Evolutionary conservation across 352 stramenopile species (phyloP), one percentile per base, ranked within the genome.

Genomic region (Phytopythium cucurbitacearum): DNA sequence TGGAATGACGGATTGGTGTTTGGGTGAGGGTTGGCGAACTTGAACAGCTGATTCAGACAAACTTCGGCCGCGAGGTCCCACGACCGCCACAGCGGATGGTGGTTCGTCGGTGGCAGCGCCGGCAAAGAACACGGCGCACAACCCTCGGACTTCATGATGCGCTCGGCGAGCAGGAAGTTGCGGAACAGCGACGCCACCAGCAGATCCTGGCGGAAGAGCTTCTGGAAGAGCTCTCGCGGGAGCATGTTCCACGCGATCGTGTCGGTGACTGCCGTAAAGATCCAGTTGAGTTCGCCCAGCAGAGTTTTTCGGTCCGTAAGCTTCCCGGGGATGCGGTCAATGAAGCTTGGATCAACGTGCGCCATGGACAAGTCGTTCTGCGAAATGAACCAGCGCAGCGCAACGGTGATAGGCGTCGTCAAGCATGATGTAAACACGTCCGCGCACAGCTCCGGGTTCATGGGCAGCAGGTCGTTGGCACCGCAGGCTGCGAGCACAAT

Each of bases 181-280:
- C 98, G 84, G 68, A 99, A 99, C 9, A 99, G 89, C 39, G 84
- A 97, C 1, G 97, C 97, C 5, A 99, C 89, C 8, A 99, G 69
- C 51, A 99, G 76, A 76, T 99, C 98, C 63, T 99, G 95, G n/a
- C 97, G 89, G 71, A 99, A 99, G 4, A 99, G 73, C 57, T 97
- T 96, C 68, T 99, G 95, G 65, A 99, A 99, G 11, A 99, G 73
- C 34, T 94, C 69, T 38, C 88, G 85, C 9, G 97, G 97, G 4
- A 99, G 68, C 38, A 98, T 86, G 69, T 99, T 99, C 97, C 97
- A 99, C 32, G 97, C 98, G 59, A 99, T 99, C 8, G 97, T 99
- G 76, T 99, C 98, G 0, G 98, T 99, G 50, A 99, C 98, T n/a
- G 97, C 96, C 11, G 97, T 99, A 65, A 99, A 99, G 48, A 99